phyloP scores from a whole-genome alignment of 371 early-diverging fungal species.

The Syncephalastrum contaminatum region DNA sequence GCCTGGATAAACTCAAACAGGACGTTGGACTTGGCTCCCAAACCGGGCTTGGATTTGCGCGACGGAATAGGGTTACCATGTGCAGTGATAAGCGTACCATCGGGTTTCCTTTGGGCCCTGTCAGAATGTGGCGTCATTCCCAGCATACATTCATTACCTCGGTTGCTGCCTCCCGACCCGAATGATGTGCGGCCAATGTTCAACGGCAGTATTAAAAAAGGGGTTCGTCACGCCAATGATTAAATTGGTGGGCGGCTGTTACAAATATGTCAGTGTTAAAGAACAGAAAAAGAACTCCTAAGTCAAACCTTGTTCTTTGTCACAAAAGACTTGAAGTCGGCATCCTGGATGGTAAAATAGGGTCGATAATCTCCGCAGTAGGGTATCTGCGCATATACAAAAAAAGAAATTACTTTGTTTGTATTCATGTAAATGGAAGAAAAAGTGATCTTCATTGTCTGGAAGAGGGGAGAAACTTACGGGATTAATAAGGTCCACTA shows the following conservation, averaged over 20 bases:
- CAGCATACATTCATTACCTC: slow-evolving; percentile 29
- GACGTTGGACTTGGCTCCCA: slow-evolving; percentile 34
- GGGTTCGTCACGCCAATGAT: slow-evolving; percentile 95
- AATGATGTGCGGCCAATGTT: slow-evolving; percentile 92
- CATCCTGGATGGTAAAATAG: slow-evolving; percentile 95
- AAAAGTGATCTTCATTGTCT: background rate
- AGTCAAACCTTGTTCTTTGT: slow-evolving; percentile 54
- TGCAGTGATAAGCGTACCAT: slow-evolving; percentile 37
- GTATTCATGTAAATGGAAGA: background rate
- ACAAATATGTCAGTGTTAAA: background rate
- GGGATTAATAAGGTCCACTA: slow-evolving; percentile 93
- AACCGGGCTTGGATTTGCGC: slow-evolving; percentile 23
- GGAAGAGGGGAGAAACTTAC: slow-evolving; percentile 44
- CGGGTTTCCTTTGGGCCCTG: slow-evolving; percentile 38
- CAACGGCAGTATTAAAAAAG: slow-evolving; percentile 84
- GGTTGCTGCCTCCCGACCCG: slow-evolving; percentile 66
- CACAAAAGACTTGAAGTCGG: slow-evolving; percentile 81
- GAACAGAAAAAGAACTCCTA: slow-evolving; percentile 7
- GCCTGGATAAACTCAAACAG: slow-evolving; percentile 61
- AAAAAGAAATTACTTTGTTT: slow-evolving; percentile 3
- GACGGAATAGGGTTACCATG: slow-evolving; percentile 27
- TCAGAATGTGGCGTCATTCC: too few relatives aligned
- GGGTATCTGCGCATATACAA: slow-evolving; percentile 57
- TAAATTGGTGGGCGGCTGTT: slow-evolving; percentile 75
- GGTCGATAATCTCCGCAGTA: slow-evolving; percentile 96